These are phyloP conservation scores for Cercophora sp. DNA, from an alignment of 495 filamentous ascomycete species.

Conservation along the genomic window DNA sequence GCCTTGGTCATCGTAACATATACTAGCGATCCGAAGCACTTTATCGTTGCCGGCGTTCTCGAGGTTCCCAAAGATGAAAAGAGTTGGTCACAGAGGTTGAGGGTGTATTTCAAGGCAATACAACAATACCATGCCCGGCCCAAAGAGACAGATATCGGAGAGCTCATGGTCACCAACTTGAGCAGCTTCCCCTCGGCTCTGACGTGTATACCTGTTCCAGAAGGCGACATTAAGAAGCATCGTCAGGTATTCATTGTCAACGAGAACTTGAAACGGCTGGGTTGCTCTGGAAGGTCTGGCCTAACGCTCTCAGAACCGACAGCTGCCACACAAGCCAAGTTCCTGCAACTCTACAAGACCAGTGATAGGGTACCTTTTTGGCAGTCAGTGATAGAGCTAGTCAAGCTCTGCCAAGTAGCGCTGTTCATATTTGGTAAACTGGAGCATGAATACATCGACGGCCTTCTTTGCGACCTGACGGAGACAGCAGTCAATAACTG, in stretches of 20 bases:
- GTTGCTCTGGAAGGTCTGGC: constrained; percentile 85
- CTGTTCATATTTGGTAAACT: constrained; percentile 85
- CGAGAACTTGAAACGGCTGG: constrained; percentile 86
- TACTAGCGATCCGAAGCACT: constrained; percentile 79
- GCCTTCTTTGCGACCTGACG: constrained; percentile 86
- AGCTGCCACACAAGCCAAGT: constrained; percentile 82
- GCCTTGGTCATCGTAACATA: constrained; percentile 92
- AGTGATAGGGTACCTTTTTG: constrained; percentile 75
- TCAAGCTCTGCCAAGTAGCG: constrained; percentile 88
- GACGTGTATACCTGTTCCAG: constrained; percentile 83
- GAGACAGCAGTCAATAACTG: constrained; percentile 88
- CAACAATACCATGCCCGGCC: constrained; percentile 76
- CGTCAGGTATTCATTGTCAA: constrained; percentile 89
- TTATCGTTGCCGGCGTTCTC: constrained; percentile 72
- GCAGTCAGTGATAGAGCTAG: constrained; percentile 76
- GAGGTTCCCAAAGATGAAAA: constrained; percentile 78
- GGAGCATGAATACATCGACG: constrained; percentile 85
- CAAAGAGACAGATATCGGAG: constrained; percentile 78
- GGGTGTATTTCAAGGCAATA: constrained; percentile 82
- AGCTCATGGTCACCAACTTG: constrained; percentile 90
- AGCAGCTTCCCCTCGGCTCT: constrained; percentile 83
- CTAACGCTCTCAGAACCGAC: constrained; percentile 73
- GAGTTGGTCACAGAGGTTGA: constrained; percentile 72
- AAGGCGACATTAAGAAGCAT: constrained; percentile 78
- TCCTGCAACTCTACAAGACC: constrained; percentile 82